phyloP scores from a whole-genome alignment of 2,329 filamentous ascomycete species.

The Stagonosporopsis chrysanthemi region DNA sequence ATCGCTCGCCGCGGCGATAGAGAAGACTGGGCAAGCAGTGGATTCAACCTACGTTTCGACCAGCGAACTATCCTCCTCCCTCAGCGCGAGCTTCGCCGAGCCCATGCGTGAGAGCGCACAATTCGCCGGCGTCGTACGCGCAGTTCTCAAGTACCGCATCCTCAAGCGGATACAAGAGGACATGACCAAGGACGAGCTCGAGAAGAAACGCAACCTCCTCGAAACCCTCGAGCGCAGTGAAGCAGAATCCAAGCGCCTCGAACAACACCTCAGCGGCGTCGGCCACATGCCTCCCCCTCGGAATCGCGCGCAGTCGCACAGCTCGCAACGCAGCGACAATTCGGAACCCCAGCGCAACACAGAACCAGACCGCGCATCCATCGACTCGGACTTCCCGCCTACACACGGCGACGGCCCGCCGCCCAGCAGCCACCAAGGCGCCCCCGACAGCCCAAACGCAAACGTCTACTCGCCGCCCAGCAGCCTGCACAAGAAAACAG shows the following conservation, averaged over 20 bases:
- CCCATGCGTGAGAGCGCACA: constrained; percentile 98
- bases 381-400: constrained; percentile 95
- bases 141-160: constrained; percentile 86
- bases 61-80: constrained; percentile 82
- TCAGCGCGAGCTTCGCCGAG: constrained; percentile 95
- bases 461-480: constrained; percentile 32
- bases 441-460: constrained; percentile 54
- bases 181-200: constrained; percentile 91
- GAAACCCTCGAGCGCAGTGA: constrained; percentile 94
- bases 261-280: constrained; percentile 84
- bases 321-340: constrained; percentile 54
- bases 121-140: constrained; percentile 92
- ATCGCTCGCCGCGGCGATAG: constrained; percentile 89
- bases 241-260: constrained; percentile 88
- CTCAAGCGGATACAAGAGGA: constrained; percentile 96
- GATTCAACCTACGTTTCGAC: constrained; percentile 97
- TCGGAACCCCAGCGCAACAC: constrained; percentile 51
- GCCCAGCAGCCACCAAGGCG: constrained; percentile 73
- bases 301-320: constrained; percentile 70
- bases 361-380: constrained; percentile 82
- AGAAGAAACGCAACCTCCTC: constrained; percentile 82
- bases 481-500: constrained; percentile 74
- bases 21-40: constrained; percentile 91
- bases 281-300: constrained; percentile 68
- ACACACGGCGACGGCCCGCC: constrained; percentile 76